phyloP scores from a whole-genome alignment of 495 filamentous ascomycete species.

The Aspergillus diversus region DNA sequence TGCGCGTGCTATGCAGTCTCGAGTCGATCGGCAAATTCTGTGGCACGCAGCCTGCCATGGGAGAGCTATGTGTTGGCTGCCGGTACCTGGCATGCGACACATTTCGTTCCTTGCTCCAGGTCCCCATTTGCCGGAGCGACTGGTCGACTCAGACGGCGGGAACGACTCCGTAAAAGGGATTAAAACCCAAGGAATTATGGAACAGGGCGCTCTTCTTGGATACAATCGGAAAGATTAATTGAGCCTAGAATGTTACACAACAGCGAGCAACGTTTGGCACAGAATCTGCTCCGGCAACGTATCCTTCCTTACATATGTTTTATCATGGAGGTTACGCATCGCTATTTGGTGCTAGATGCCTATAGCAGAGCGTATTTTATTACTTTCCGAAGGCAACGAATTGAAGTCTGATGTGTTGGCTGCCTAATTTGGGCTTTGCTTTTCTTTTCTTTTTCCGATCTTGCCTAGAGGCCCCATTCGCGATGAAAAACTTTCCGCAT shows the following conservation, averaged over 20 bases:
- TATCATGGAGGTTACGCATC: background rate
- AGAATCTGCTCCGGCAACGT: slow-evolving; percentile 12
- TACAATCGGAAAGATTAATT: background rate
- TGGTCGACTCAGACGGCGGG: background rate
- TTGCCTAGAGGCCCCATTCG: background rate
- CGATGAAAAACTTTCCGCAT: background rate
- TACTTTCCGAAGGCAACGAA: slow-evolving; percentile 13
- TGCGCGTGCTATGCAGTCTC: slow-evolving; percentile 23
- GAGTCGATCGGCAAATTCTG: slow-evolving; percentile 22
- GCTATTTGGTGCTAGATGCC: slow-evolving; percentile 6
- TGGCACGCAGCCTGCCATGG: slow-evolving; percentile 17
- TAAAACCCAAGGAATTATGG: background rate
- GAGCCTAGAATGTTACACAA: slow-evolving; percentile 13
- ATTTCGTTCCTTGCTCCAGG: slow-evolving; percentile 22
- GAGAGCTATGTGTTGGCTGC: slow-evolving; percentile 23
- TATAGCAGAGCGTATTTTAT: background rate
- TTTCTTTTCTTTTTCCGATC: slow-evolving; percentile 1
- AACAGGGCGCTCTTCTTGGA: background rate
- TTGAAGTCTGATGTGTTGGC: slow-evolving; percentile 15
- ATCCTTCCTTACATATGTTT: slow-evolving; percentile 11
- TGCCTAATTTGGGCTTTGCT: slow-evolving; percentile 4
- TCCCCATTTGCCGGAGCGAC: background rate
- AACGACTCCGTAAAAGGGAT: background rate
- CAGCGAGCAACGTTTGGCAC: background rate
- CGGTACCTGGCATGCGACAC: slow-evolving; percentile 23